These are phyloP conservation scores for Pyrus bretschneideri DNA, from an alignment of 306 rosid species.

Conservation along the genomic window DNA sequence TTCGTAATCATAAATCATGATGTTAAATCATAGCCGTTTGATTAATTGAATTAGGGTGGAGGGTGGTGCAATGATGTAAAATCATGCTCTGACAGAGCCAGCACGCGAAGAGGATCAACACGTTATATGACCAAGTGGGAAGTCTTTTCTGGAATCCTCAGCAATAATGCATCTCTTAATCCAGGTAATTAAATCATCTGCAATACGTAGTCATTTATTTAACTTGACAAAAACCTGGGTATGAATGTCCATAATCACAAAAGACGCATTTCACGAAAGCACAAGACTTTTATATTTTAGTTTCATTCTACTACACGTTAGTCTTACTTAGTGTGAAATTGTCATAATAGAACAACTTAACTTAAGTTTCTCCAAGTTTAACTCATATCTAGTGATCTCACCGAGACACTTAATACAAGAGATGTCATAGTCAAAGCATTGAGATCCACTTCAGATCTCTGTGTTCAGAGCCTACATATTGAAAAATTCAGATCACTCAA, in stretches of 20 bases:
- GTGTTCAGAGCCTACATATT: too few relatives aligned
- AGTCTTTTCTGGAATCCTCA: slow-evolving; percentile 67
- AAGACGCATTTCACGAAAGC: too few relatives aligned
- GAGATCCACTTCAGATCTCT: too few relatives aligned
- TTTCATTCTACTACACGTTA: rapidly evolving
- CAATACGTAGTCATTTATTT: neutral
- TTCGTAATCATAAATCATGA: neutral
- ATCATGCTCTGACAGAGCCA: slow-evolving; percentile 80
- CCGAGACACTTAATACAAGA: too few relatives aligned
- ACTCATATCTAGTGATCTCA: too few relatives aligned
- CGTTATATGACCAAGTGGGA: slow-evolving; percentile 57
- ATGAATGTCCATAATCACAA: too few relatives aligned
- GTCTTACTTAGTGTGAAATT: rapidly evolving
- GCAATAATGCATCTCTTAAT: slow-evolving; percentile 69
- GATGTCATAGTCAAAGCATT: neutral
- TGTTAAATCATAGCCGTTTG: neutral
- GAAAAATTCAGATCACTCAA: too few relatives aligned
- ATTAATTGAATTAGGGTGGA: slow-evolving; percentile 45
- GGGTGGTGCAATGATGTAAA: slow-evolving; percentile 87
- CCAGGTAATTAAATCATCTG: slow-evolving; percentile 42
- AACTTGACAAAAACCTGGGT: too few relatives aligned
- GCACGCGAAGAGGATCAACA: slow-evolving; percentile 71
- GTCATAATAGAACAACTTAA: too few relatives aligned
- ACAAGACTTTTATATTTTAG: too few relatives aligned
- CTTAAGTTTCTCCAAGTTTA: too few relatives aligned